Conservation (phyloP, 371 early-diverging fungal genomes). For the Capniomyces stellatus region DNA sequence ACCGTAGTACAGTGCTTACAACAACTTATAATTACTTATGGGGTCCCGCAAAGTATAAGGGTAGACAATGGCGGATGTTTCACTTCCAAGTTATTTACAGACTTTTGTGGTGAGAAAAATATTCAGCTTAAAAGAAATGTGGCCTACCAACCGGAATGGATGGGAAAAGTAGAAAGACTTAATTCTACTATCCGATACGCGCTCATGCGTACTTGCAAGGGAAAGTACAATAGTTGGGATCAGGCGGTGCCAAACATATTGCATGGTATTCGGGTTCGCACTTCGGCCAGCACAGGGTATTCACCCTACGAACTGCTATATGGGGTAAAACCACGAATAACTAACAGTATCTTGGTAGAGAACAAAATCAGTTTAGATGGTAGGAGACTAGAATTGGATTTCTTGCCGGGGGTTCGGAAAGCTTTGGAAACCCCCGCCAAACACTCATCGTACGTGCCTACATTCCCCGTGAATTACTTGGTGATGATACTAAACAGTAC, state of each 20-base stretch:
- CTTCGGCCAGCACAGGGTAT: background rate
- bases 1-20: background rate
- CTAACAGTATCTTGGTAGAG: background rate
- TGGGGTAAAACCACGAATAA: background rate
- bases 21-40: background rate
- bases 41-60: background rate
- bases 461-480: background rate
- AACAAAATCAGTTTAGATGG: background rate
- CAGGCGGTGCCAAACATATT: background rate
- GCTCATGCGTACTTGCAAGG: background rate
- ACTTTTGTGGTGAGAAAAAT: background rate
- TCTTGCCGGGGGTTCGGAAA: background rate
- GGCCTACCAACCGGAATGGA: constrained; percentile 4
- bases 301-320: background rate
- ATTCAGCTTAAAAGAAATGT: background rate
- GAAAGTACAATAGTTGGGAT: background rate
- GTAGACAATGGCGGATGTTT: background rate
- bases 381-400: background rate
- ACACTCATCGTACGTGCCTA: background rate
- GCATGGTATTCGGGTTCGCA: background rate
- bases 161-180: background rate
- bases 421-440: background rate
- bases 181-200: background rate
- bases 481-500: background rate
- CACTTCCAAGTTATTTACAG: background rate